These are phyloP conservation scores for Aquilaria malaccensis DNA, from an alignment of 345 rosid genomes.

Conservation along the genomic window DNA sequence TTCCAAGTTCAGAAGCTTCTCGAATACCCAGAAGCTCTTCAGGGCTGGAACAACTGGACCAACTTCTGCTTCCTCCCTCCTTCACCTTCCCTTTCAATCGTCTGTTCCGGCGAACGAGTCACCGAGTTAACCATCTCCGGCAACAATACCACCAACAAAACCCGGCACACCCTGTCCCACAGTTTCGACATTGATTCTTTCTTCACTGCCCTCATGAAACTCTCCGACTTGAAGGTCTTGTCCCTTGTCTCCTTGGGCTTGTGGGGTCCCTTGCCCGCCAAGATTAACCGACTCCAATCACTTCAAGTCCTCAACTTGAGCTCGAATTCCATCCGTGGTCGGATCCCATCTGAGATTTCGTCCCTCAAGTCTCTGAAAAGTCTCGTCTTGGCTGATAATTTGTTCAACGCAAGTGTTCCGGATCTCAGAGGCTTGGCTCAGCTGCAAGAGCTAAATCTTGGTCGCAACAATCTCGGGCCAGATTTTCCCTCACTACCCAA, in stretches of 20 bases:
- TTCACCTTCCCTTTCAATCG: constrained; percentile 50
- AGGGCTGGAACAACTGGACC: constrained; percentile 68
- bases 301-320: constrained; percentile 56
- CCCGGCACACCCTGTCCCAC: constrained; percentile 30
- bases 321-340: constrained; percentile 67
- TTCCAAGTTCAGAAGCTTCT: constrained; percentile 56
- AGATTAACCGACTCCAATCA: constrained; percentile 41
- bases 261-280: constrained; percentile 67
- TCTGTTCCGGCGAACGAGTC: constrained; percentile 43
- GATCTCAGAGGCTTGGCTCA: constrained; percentile 38
- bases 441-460: constrained; percentile 52
- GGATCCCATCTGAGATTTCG: constrained; percentile 42
- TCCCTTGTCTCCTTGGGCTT: constrained; percentile 72
- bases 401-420: constrained; percentile 55
- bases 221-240: constrained; percentile 48
- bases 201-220: constrained; percentile 59
- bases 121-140: constrained; percentile 57
- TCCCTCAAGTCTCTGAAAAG: constrained; percentile 44
- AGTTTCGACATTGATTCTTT: constrained; percentile 56
- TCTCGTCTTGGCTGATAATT: constrained; percentile 53
- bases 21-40: constrained; percentile 64
- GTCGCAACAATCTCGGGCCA: constrained; percentile 58
- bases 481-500: constrained; percentile 49
- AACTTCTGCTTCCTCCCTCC: constrained; percentile 63
- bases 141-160: constrained; percentile 35